Evolutionary conservation across 2,329 filamentous ascomycete species (phyloP).

Genomic region (Ophiostoma sp.): DNA sequence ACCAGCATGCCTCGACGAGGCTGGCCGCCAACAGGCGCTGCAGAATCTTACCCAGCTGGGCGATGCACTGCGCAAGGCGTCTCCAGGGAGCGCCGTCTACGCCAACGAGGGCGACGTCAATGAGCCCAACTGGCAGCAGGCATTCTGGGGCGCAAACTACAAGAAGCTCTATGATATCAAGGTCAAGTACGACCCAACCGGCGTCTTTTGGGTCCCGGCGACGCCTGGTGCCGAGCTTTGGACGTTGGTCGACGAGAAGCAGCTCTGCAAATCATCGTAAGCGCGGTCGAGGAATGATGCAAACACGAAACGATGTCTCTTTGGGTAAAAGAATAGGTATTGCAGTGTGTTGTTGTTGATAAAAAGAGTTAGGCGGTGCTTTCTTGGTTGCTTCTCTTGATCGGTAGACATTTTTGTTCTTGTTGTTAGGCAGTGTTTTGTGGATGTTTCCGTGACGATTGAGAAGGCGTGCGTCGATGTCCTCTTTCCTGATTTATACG

Average conservation of each 20-base stretch:
- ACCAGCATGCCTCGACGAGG: constrained; percentile 1
- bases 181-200: constrained; percentile 32
- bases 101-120: constrained; percentile 30
- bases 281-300: neutral
- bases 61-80: constrained; percentile 22
- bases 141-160: constrained; percentile 31
- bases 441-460: neutral
- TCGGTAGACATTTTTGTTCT: no score
- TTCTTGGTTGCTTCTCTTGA: no score
- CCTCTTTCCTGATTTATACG: neutral
- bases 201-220: constrained; percentile 31
- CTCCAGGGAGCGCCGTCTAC: constrained; percentile 22
- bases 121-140: constrained; percentile 31
- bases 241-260: constrained; percentile 26
- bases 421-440: neutral
- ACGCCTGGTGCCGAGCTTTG: constrained; percentile 29
- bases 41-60: constrained; percentile 21
- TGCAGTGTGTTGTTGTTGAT: no score
- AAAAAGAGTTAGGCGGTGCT: no score
- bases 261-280: neutral
- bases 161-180: constrained; percentile 29
- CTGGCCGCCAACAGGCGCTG: neutral
- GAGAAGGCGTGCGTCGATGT: neutral
- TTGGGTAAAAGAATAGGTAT: no score
- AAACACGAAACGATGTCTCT: neutral